phyloP scores from a whole-genome alignment of 441 rosid genomes.

The Erodium moschatum region DNA sequence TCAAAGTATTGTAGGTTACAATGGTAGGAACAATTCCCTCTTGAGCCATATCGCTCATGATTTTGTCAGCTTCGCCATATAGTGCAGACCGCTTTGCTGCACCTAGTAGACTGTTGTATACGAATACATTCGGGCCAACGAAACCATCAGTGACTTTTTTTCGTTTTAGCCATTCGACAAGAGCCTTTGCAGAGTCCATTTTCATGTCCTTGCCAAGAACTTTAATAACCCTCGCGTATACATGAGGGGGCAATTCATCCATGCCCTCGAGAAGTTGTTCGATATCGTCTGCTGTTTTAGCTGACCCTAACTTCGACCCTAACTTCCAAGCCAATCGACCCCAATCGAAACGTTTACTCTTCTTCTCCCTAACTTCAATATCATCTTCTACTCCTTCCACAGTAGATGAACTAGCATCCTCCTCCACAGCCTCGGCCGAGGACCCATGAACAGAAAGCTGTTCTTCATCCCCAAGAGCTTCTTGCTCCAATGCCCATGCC shows the following conservation, averaged over 20 bases:
- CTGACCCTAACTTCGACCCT: constrained; percentile 20
- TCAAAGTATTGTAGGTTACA: constrained; percentile 66
- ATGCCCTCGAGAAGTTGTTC: constrained; percentile 57
- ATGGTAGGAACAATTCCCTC: constrained; percentile 56
- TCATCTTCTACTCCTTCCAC: not conserved
- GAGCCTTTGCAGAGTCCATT: constrained; percentile 53
- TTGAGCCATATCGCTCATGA: constrained; percentile 50
- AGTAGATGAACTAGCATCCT: too few relatives aligned
- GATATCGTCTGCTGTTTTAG: constrained; percentile 61
- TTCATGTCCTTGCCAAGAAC: constrained; percentile 60
- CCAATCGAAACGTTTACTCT: constrained; percentile 43
- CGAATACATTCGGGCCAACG: constrained; percentile 54
- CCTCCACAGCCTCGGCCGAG: constrained; percentile 17
- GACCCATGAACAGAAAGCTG: constrained; percentile 25
- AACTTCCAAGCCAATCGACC: constrained; percentile 37
- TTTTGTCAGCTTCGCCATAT: constrained; percentile 38
- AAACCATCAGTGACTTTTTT: constrained; percentile 48
- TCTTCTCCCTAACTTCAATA: constrained; percentile 20
- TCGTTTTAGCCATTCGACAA: constrained; percentile 72
- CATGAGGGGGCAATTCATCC: constrained; percentile 57
- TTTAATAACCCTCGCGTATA: constrained; percentile 52
- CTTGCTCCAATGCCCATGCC: constrained; percentile 50
- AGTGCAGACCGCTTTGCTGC: constrained; percentile 50
- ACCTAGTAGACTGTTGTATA: constrained; percentile 68
- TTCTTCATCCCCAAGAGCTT: constrained; percentile 36